Conservation (phyloP, 352 stramenopile species). For the Phytophthora syringae region DNA sequence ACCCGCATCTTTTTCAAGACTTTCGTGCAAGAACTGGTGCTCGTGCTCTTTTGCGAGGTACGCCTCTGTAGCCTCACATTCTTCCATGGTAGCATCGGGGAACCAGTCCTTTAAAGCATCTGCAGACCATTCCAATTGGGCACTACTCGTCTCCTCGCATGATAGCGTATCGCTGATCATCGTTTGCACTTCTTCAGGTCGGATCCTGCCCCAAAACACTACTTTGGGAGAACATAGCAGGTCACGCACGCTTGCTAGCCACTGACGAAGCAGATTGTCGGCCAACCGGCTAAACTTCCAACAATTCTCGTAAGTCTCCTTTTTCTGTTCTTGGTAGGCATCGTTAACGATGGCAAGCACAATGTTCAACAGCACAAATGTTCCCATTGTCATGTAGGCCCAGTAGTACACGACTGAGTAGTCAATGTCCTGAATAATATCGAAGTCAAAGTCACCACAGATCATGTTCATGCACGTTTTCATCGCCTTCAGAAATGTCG, state of each 20-base stretch:
- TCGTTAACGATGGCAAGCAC: constrained; percentile 79
- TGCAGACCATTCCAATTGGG: constrained; percentile 17
- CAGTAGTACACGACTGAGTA: constrained; percentile 69
- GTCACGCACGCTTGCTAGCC: constrained; percentile 28
- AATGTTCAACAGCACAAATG: constrained; percentile 78
- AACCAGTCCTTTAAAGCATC: constrained; percentile 25
- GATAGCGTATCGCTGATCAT: constrained; percentile 2
- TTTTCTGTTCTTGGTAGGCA: constrained; percentile 55
- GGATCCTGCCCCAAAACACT: constrained; percentile 34
- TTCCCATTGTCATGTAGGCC: constrained; percentile 68
- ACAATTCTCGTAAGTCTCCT: constrained; percentile 37
- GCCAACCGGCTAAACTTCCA: constrained; percentile 37
- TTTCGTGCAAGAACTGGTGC: constrained; percentile 17
- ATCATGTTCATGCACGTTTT: constrained; percentile 77
- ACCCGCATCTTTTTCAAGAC: neutral
- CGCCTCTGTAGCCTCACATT: constrained; percentile 27
- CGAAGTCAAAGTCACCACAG: constrained; percentile 71
- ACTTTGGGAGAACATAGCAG: constrained; percentile 21
- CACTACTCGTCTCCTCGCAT: too few species aligned
- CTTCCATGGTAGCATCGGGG: constrained; percentile 17
- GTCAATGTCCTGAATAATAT: constrained; percentile 52
- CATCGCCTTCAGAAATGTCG: constrained; percentile 45
- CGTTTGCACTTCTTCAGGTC: constrained; percentile 26
- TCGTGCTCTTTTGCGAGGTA: constrained; percentile 23
- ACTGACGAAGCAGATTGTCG: constrained; percentile 28